Evolutionary conservation across 176 grass and related monocot genomes (phyloP), one percentile per base, ranked within the genome.

Genomic region (Poa pratensis): DNA sequence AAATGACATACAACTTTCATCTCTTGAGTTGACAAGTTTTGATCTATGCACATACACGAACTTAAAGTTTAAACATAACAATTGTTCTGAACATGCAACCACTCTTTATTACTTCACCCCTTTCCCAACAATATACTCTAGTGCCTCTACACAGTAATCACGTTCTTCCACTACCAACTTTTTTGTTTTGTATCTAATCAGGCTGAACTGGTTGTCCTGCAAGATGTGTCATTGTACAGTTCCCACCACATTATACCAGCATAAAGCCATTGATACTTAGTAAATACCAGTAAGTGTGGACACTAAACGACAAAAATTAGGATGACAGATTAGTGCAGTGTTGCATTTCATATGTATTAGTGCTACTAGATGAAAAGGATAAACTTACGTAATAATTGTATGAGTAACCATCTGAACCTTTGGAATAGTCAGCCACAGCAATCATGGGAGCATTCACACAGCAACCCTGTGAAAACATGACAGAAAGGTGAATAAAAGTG

Each of bases 381-480:
- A 86, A 86, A 88, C 93, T 92, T 78, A 95, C 93, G 78, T 95
- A 92, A 66, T 95, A 95, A 77, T 95, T 92, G 69, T 95, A 95
- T 50, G 93, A 51, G 80, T 92, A 95, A 73, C 88, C 93, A 34
- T 92, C 90, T 73, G 93, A 90, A 73, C 90, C 93, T 88, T 88
- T 95, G 19, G 87, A 84, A 75, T 95, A 95, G 83, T 95, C 93
- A 64, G 90, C 90, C 7, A 95, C 83, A 64, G 88, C 78, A 88
- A 95, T 95, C 93, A 95, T 95, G 62, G 93, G 93, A 88, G 93
- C 93, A 75, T 95, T 95, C 23, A 95, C 93, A 69, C 93, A 95
- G 69, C 93, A 95, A 49, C 93, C 93, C 93, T 95, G 76, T 72
- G 30, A 59, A 73, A 42, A 59, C 12, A 12, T 0, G 5, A 59